Evolutionary conservation across 352 stramenopile genomes (phyloP).

Genomic region (Pythium apleroticum): DNA sequence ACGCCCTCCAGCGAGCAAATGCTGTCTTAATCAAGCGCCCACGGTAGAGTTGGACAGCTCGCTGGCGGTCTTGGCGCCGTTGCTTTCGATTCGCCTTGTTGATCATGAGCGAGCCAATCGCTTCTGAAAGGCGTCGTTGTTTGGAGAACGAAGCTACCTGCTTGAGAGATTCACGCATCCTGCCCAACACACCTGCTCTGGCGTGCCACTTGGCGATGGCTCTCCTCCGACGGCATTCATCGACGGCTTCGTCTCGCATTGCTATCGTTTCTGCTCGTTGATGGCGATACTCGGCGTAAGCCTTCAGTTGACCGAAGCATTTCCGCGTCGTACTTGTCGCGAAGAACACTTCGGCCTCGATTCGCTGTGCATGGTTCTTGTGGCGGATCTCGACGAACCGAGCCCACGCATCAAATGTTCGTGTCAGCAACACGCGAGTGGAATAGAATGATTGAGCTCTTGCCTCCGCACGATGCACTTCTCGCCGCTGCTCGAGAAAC

Average conservation of each 20-base stretch:
- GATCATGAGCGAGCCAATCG: neutral
- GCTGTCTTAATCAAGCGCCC: neutral
- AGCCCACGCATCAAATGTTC: neutral
- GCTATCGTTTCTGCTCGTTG: neutral
- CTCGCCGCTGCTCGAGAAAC: neutral
- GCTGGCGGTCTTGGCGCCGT: neutral
- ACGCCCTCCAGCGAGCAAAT: slow-evolving; percentile 3
- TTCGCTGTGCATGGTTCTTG: neutral
- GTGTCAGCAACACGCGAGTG: neutral
- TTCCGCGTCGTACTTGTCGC: neutral
- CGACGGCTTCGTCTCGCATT: neutral
- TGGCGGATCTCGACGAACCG: neutral
- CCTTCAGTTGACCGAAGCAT: neutral
- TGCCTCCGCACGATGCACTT: neutral
- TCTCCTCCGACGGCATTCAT: neutral
- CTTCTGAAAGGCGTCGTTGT: neutral
- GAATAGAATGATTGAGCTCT: slow-evolving; percentile 6
- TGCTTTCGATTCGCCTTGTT: neutral
- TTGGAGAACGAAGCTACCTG: neutral
- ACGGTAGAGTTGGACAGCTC: neutral
- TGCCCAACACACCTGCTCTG: neutral
- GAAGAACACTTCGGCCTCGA: neutral
- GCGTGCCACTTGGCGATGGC: neutral
- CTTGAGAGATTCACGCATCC: neutral
- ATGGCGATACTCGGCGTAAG: neutral